Evolutionary conservation across 805 yeast species (phyloP).

Genomic region (Saturnispora diversa): DNA sequence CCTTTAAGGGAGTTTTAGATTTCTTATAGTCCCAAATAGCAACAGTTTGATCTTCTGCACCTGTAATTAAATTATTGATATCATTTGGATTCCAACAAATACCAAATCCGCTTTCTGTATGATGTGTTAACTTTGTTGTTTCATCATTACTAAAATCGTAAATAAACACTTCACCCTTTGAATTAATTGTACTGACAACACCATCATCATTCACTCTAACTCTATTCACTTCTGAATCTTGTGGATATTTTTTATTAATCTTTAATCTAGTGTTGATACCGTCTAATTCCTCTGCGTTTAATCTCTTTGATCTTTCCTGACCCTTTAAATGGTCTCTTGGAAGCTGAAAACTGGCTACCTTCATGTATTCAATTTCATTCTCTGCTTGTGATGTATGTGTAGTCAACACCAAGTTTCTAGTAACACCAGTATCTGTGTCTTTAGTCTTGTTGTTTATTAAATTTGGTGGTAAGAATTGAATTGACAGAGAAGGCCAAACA

Average conservation of each 20-base stretch:
- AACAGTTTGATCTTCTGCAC: slow-evolving; percentile 58
- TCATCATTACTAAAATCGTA: slow-evolving; percentile 32
- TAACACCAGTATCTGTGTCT: slow-evolving; percentile 25
- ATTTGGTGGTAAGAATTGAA: slow-evolving; percentile 62
- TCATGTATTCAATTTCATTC: slow-evolving; percentile 43
- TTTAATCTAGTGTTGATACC: slow-evolving; percentile 48
- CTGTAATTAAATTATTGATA: slow-evolving; percentile 46
- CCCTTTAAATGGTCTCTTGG: slow-evolving; percentile 32
- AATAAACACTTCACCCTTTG: slow-evolving; percentile 51
- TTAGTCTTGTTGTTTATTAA: slow-evolving; percentile 22
- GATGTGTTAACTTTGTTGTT: slow-evolving; percentile 36
- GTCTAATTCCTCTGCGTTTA: slow-evolving; percentile 24
- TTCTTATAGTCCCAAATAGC: slow-evolving; percentile 49
- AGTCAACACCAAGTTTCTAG: slow-evolving; percentile 51
- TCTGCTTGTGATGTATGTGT: slow-evolving; percentile 72
- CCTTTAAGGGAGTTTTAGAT: slow-evolving; percentile 23
- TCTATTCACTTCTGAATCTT: slow-evolving; percentile 60
- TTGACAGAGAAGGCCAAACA: slow-evolving; percentile 75
- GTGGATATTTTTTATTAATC: slow-evolving; percentile 52
- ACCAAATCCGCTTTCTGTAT: slow-evolving; percentile 66
- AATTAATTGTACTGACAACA: slow-evolving; percentile 58
- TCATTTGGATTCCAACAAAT: slow-evolving; percentile 52
- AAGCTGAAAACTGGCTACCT: slow-evolving; percentile 53
- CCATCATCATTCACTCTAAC: slow-evolving; percentile 54
- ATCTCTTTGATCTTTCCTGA: slow-evolving; percentile 11